Conservation (phyloP, 495 filamentous ascomycete species). For the Hypoxylon lienhwacheense region DNA sequence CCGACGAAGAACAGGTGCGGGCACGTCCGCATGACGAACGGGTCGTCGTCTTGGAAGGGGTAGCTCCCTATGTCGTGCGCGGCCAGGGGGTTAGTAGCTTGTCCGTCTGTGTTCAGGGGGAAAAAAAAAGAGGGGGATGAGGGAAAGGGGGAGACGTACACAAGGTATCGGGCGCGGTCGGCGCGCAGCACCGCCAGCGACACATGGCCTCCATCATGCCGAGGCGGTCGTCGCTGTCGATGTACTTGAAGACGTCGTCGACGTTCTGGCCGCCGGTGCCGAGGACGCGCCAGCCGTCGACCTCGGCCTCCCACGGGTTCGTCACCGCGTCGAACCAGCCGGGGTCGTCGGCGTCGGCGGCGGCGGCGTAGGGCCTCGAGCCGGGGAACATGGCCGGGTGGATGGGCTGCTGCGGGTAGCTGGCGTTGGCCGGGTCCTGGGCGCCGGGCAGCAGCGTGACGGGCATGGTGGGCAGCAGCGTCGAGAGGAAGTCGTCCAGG, state of each 20-base stretch:
- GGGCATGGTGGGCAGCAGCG: constrained; percentile 78
- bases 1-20: constrained; percentile 92
- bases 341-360: constrained; percentile 49
- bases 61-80: constrained; percentile 72
- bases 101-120: too few relatives aligned
- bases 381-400: constrained; percentile 81
- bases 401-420: constrained; percentile 79
- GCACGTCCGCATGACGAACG: constrained; percentile 77
- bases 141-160: constrained; percentile 60
- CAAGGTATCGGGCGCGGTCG: constrained; percentile 93
- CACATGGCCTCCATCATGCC: constrained; percentile 91
- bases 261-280: constrained; percentile 89
- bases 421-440: constrained; percentile 76
- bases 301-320: constrained; percentile 87
- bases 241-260: constrained; percentile 90
- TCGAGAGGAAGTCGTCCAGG: constrained; percentile 79
- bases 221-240: constrained; percentile 71
- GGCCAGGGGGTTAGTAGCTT: too few relatives aligned
- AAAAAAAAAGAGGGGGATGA: neutral
- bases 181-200: constrained; percentile 87
- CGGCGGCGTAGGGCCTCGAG: constrained; percentile 66
- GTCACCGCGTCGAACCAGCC: constrained; percentile 89
- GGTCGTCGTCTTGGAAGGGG: constrained; percentile 89
- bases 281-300: constrained; percentile 84
- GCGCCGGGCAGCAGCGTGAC: constrained; percentile 77